Conservation (phyloP, 129 eudicot genomes). For the Tanacetum coccineum region DNA sequence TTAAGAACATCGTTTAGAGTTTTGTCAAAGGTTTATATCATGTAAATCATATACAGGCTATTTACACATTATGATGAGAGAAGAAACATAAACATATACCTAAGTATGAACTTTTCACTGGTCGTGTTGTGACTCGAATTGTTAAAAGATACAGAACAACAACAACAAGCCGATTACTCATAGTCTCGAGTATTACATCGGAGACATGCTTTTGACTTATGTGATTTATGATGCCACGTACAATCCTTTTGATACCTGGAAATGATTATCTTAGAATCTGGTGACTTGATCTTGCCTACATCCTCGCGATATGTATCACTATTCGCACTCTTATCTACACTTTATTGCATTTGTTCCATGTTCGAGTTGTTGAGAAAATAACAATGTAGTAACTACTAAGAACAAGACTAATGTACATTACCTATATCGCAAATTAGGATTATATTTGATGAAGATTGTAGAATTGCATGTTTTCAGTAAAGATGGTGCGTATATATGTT, state of each 20-base stretch:
- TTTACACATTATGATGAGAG: too few relatives aligned
- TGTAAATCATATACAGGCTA: neutral
- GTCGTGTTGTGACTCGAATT: constrained; percentile 40
- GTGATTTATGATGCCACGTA: constrained; percentile 29
- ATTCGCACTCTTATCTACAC: constrained; percentile 13
- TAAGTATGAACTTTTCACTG: constrained; percentile 10
- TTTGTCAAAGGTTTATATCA: neutral
- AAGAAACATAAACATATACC: neutral
- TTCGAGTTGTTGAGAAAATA: constrained; percentile 18
- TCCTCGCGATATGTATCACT: constrained; percentile 8
- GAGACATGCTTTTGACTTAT: constrained; percentile 40
- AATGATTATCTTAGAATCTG: neutral
- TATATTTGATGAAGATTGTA: constrained; percentile 12
- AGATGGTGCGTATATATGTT: constrained; percentile 3
- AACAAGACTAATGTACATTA: constrained; percentile 21
- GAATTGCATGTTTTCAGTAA: neutral
- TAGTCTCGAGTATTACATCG: constrained; percentile 55
- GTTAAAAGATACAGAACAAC: constrained; percentile 45
- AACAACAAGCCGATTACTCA: constrained; percentile 39
- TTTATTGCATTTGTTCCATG: constrained; percentile 12
- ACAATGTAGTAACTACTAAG: constrained; percentile 19
- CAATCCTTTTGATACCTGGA: constrained; percentile 22
- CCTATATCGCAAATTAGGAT: constrained; percentile 17
- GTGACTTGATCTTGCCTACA: neutral
- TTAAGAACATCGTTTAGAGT: neutral